Conservation (phyloP, 2,329 filamentous ascomycete genomes). For the Phialophora expanda region DNA sequence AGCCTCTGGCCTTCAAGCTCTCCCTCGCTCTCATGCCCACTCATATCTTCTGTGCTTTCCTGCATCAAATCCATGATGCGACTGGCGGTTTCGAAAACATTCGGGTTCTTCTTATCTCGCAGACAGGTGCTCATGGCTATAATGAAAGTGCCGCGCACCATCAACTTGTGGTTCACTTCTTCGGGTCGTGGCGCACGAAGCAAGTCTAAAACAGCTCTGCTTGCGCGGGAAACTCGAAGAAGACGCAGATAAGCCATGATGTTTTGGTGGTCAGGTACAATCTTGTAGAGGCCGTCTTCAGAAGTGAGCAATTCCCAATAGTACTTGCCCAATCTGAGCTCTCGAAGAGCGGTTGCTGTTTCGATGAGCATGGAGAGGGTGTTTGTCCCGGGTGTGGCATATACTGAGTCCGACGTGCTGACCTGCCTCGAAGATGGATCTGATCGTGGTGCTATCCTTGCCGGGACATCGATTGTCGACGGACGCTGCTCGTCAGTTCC, state of each 20-base stretch:
- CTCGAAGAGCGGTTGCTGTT: constrained; percentile 65
- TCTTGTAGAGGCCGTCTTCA: constrained; percentile 51
- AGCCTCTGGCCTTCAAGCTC: constrained; percentile 24
- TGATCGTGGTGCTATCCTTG: neutral
- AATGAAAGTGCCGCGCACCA: constrained; percentile 63
- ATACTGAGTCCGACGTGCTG: constrained; percentile 37
- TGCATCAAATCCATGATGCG: constrained; percentile 69
- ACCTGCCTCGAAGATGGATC: neutral
- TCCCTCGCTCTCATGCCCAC: neutral
- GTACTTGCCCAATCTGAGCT: constrained; percentile 65
- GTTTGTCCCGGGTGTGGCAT: constrained; percentile 57
- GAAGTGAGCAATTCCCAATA: constrained; percentile 80
- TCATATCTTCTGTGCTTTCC: constrained; percentile 26
- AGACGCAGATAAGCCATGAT: constrained; percentile 71
- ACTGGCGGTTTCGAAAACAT: constrained; percentile 68
- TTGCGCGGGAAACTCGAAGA: constrained; percentile 69
- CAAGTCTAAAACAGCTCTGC: constrained; percentile 64
- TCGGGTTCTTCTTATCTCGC: constrained; percentile 76
- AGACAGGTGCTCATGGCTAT: constrained; percentile 76
- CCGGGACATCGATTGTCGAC: neutral
- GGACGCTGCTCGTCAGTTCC: constrained; percentile 10
- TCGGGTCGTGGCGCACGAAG: constrained; percentile 55
- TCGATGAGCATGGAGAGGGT: constrained; percentile 72
- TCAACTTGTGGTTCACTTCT: constrained; percentile 54
- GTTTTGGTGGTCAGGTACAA: constrained; percentile 74